Base-by-base conservation (phyloP, 2,329 filamentous ascomycete genomes). In the Ophiocordyceps camponoti-rufipedis region DNA sequence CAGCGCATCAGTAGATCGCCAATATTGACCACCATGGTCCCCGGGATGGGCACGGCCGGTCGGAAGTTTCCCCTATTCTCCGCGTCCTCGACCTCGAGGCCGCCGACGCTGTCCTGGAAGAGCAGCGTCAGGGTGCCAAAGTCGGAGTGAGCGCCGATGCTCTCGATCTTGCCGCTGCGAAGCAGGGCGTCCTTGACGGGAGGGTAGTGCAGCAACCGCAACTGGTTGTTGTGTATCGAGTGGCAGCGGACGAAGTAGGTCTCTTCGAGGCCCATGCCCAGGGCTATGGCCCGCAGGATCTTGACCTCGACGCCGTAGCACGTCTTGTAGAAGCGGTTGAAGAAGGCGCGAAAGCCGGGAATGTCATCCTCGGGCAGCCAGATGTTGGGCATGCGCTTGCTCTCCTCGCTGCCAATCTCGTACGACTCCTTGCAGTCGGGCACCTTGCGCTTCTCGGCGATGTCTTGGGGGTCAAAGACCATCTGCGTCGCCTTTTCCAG, bases 261-360 rank as follows among this genome's bases (percentile, higher is more conserved):
- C 52, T 77, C 70, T 0, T 77, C 70, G 6, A 87, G 65, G 1
- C 72, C 78, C 73, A 89, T 75, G 0, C 81, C 83, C 11, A 86
- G 62, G 0, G 82, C 83, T 48, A 88, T 82, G 23, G 82, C 82
- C 3, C 79, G 70, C 80, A 89, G 85, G 29, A 88, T 71, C 50
- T 84, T 67, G 41, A 74, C 65, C 60, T 93, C 82, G 47, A 91
- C 61, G 13, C 64, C 57, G 58, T 85, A 84, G 61, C 83, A 88
- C 45, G 69, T 69, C 19, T 71, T 69, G 52, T 80, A 81, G 60
- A 93, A 93, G 1, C 62, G 59, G 44, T 75, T 38, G 19, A 53
- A 52, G 45, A 54, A 54, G n/a, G 47, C 47, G 5, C 48, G 49
- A 41, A 54, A 49, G 8, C 51, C 48, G 23, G 52, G 48, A 45